Conservation (phyloP, 345 rosid species). For the Pistacia atlantica region DNA sequence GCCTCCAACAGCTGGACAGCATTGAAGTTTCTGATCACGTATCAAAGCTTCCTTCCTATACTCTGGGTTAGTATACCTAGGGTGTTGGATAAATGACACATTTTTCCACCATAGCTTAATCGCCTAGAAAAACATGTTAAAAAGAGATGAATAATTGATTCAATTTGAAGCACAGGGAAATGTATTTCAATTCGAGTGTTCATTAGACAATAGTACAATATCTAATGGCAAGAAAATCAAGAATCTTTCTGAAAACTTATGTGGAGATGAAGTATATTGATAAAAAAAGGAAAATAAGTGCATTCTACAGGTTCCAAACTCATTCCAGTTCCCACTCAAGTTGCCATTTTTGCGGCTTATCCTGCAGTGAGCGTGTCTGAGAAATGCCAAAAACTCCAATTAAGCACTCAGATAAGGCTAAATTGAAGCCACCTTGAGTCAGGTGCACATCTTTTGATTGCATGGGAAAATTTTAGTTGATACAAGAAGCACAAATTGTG, state of each 20-base stretch:
- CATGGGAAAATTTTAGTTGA: too few species aligned
- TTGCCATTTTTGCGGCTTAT: too few species aligned
- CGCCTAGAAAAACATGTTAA: slow-evolving; percentile 50
- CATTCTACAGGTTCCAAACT: not conserved
- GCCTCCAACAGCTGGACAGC: slow-evolving; percentile 34
- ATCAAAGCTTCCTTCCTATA: slow-evolving; percentile 63
- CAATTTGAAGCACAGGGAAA: not conserved
- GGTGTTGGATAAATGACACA: slow-evolving; percentile 75
- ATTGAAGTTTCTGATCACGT: slow-evolving; percentile 55
- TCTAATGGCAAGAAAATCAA: too few species aligned
- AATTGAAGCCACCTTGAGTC: too few species aligned
- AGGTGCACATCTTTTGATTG: too few species aligned
- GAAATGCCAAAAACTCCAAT: too few species aligned
- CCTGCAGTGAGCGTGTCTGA: too few species aligned
- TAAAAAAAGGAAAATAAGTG: not conserved
- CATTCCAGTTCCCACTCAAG: too few species aligned
- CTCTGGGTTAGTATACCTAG: slow-evolving; percentile 58
- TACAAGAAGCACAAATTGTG: too few species aligned
- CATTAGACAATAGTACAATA: not conserved
- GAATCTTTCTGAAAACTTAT: too few species aligned
- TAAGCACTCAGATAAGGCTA: too few species aligned
- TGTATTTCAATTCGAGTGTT: slow-evolving; percentile 1
- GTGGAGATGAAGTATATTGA: not conserved
- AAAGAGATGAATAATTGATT: not conserved
- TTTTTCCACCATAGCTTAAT: slow-evolving; percentile 87